Evolutionary conservation across 345 rosid species (phyloP), one percentile per base, ranked within the genome.

Genomic region (Arabidopsis arenosa): DNA sequence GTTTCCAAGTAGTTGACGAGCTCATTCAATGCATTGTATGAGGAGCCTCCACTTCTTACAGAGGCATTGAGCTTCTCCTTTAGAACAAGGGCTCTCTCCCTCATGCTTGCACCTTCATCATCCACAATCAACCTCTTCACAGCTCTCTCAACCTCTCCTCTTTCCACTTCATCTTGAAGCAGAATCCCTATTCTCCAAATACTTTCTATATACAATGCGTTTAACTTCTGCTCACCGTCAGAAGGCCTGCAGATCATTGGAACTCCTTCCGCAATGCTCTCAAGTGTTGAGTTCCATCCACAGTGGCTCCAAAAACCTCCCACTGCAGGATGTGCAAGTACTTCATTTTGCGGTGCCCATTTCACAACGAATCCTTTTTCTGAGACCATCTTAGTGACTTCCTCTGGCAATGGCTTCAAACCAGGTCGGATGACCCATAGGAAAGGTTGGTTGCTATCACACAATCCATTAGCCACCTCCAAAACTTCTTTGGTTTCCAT

Each of bases 221-320:
- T 48, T 14, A 74, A 68, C 75, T 49, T 63, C 28, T 70, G 82
- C 66, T 80, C 82, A 0, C 68, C 68, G 1, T 23, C 18, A 75
- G 40, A 70, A 1, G 82, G 83, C 43, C 33, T 64, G 56, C 83
- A 80, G 7, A 80, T 75, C 76, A 80, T 61, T 23, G 79, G 83
- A 33, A 75, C 65, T 53, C 80, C 80, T 80, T 51, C 76, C 7
- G 18, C 32, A 63, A 70, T 47, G 48, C 76, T 80, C 45, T 80
- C 83, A 1, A 75, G 40, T 7, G 58, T 75, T 26, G 80, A 75
- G 53, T 79, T 74, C 79, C 79, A 79, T 32, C 79, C 75, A n/a
- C 79, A 68, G 7, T 79, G 82, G 1, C 72, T 74, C 79, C 68
- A 74, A 5, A 79, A 80, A 9, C 76, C 68, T 69, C 76, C 79